Percentiles rank a stretch among this genome's conserved stretches.
phyloP scores from a whole-genome alignment of 331 rosid genomes.

The Stylosanthes scabra region DNA sequence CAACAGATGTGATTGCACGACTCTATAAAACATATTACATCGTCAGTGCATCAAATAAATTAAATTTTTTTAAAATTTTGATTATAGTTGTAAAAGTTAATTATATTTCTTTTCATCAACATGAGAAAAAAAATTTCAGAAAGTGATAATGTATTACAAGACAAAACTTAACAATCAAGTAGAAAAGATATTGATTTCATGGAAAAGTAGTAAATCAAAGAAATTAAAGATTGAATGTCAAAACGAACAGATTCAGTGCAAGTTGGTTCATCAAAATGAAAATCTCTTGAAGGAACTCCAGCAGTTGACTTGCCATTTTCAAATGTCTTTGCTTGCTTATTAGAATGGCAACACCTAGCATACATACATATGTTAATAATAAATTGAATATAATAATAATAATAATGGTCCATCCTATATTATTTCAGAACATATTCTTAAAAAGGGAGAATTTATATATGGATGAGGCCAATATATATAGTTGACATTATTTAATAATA shows the following conservation, averaged over 20 bases:
- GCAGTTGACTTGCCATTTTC: constrained; percentile 38
- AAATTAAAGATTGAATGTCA: constrained; percentile 32
- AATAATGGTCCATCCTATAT: constrained; percentile 44
- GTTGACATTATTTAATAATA: not conserved
- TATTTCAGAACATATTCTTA: constrained; percentile 45
- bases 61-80: too few species aligned
- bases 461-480: not conserved
- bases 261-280: constrained; percentile 44
- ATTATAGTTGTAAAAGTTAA: too few species aligned
- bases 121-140: too few species aligned
- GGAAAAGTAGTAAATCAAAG: not conserved
- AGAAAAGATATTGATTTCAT: not conserved
- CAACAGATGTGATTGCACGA: too few species aligned
- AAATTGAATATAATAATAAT: not conserved
- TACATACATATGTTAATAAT: too few species aligned
- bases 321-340: too few species aligned
- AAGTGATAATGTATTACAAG: too few species aligned
- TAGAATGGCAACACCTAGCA: too few species aligned
- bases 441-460: not conserved
- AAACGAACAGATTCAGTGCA: constrained; percentile 46
- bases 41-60: too few species aligned
- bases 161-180: too few species aligned
- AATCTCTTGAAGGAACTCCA: constrained; percentile 5
- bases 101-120: too few species aligned
- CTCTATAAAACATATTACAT: too few species aligned